Evolutionary conservation across 1,284 basidiomycete genomes (phyloP), one percentile per base, ranked within the genome.

Genomic region (Ustilago curta): DNA sequence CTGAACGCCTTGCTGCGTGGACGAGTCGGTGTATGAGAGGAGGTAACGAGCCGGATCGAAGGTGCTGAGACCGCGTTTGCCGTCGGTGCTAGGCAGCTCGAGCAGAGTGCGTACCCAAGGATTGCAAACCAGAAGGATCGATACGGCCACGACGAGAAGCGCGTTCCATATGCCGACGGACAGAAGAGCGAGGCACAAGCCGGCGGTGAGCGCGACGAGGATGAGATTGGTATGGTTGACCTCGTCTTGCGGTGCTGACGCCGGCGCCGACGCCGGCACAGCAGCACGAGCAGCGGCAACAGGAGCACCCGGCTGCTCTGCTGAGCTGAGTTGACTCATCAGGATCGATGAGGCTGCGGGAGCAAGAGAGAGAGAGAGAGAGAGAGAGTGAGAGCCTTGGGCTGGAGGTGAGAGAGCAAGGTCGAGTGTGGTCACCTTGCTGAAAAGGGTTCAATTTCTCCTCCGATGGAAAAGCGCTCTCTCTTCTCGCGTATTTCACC

Each of bases 21-120:
- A 8, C 21, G 54, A 43, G 23, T 23, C 48, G 23, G 64, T 62
- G 42, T 43, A 62, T 4, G 62, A 63, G 6, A 75, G 53, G 8
- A 77, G 70, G 48, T 68, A 70, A 16, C 62, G 65, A 16, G 77
- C 69, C 16, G 72, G 68, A 19, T 76, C 72, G 19, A 67, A 70
- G 43, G 45, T 54, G 68, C 68, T 58, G 19, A 69, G 56, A 14
- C 53, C 29, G 25, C 50, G 50, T 51, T 72, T 63, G 14, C 59
- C 63, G 37, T 69, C 57, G 3, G 53, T 44, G 47, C 62, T 60
- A 8, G 73, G 70, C 16, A 81, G 69, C 53, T 79, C 78, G 47
- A 81, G 73, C n/a, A 81, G 58, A 9, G 74, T 77, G n/a, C 80
- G 72, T 14, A 81, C 64, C 77, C 79, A 81, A 3, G 80, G 78